Base-by-base conservation (phyloP, 768 basidiomycete species). In the Rubroboletus pulcherrimus region DNA sequence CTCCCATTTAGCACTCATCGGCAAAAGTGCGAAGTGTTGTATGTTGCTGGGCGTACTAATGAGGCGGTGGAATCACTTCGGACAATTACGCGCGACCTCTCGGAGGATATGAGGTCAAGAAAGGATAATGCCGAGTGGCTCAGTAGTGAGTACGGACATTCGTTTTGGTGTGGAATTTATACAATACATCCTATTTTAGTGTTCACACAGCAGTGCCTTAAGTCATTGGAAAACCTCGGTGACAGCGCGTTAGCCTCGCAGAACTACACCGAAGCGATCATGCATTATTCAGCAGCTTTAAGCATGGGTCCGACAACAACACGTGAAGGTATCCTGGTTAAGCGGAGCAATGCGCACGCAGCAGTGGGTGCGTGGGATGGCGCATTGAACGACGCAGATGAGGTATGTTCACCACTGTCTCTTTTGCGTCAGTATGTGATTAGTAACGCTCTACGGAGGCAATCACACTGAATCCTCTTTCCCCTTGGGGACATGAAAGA, bases 81-180 rank as follows among this genome's bases (percentile, higher is more conserved):
- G 17, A 17, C 24, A 35, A 45, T 55, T 30, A 39, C 17, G 21
- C 30, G 37, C 12, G 54, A 55, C 24, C 35, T 52, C n/a, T 35
- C 29, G 14, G 54, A 52, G 37, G 37, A 33, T 35, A 26, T 38
- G 6, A 39, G 30, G 7, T 14, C 29, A 12, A 52, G 11, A 21
- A 24, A 55, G 31, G 50, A 39, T 15, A 52, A 52, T 24, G 42
- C 54, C 15, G 5, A 31, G 14, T 55, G 54, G 54, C 19, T 52
- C 17, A 33, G 11, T 19, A 15, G 54, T 55, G 49, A 38, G 54
- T 52, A 10, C 19, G 4, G 8, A 17, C 4, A 6, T n/a, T 45
- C 1, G 5, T n/a, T 24, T 41, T 24, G 2, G 43, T 21, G 12
- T 45, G 5, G 8, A 33, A 5, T 3, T 10, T 24, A 39, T 26